A percentile compares a stretch with the other conserved stretches of the same genome.
phyloP scores from a whole-genome alignment of 2,329 filamentous ascomycete species.

The Aspergillus pseudoviridinutans region DNA sequence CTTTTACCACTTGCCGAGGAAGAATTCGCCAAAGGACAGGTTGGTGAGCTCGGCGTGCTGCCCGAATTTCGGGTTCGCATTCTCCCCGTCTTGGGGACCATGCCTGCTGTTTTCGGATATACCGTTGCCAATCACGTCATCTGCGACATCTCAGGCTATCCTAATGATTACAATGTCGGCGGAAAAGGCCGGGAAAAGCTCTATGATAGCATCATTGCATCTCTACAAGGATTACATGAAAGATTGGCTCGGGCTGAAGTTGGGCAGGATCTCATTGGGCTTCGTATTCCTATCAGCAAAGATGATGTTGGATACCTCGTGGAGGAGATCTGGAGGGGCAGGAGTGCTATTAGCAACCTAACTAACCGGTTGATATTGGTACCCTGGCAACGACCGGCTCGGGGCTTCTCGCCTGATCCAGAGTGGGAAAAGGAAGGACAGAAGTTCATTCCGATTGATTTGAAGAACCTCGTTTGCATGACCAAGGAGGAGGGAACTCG shows the following conservation, averaged over 20 bases:
- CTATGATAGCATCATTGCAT: conserved; percentile 77
- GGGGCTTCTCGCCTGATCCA: conserved; percentile 59
- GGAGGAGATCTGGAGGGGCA: conserved; percentile 82
- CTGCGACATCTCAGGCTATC: conserved; percentile 74
- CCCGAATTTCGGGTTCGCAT: conserved; percentile 95
- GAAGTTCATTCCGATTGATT: conserved; percentile 64
- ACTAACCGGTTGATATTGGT: conserved; percentile 74
- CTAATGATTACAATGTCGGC: conserved; percentile 70
- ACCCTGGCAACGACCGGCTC: conserved; percentile 68
- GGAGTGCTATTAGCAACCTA: conserved; percentile 78
- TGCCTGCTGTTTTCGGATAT: conserved; percentile 95
- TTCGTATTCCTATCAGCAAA: conserved; percentile 73
- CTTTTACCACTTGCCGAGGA: conserved; percentile 82
- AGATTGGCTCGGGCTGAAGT: conserved; percentile 59
- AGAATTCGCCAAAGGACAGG: conserved; percentile 79
- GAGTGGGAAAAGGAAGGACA: conserved; percentile 62
- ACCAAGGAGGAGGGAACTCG: conserved; percentile 81
- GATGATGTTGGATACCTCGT: conserved; percentile 83
- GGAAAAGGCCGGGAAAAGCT: conserved; percentile 84
- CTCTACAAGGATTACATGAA: conserved; percentile 74
- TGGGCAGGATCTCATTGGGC: conserved; percentile 57
- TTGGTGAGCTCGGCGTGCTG: conserved; percentile 81
- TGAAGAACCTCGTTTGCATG: conserved; percentile 79
- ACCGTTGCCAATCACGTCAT: conserved; percentile 91
- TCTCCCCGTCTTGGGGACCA: conserved; percentile 87